Percentiles rank a stretch among this genome's conserved stretches.
phyloP scores from a whole-genome alignment of 176 grass and related monocot genomes.

The Oryza nivara region DNA sequence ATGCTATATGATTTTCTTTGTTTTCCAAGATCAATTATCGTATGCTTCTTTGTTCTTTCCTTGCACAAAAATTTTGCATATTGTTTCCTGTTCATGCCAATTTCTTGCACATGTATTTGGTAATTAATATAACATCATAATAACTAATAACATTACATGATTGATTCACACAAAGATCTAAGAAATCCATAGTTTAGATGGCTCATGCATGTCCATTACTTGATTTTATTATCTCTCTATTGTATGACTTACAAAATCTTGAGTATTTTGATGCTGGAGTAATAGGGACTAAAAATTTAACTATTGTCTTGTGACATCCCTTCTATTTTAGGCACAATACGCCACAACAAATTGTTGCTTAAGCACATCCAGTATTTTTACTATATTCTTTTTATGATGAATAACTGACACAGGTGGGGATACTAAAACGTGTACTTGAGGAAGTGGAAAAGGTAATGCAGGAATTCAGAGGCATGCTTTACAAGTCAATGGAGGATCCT shows the following conservation, averaged over 20 bases:
- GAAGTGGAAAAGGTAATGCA: conserved; percentile 99
- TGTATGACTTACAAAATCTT: conserved; percentile 13
- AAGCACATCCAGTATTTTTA: conserved; percentile 31
- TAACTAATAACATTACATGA: conserved; percentile 16
- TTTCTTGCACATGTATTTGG: background rate
- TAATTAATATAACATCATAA: background rate
- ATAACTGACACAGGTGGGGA: conserved; percentile 78
- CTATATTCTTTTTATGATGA: conserved; percentile 27
- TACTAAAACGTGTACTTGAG: conserved; percentile 96
- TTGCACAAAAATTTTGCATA: background rate
- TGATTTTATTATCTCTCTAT: conserved; percentile 27
- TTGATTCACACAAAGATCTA: conserved; percentile 14
- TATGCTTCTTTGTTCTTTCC: background rate
- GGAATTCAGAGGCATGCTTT: conserved; percentile 97
- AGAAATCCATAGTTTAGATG: conserved; percentile 18
- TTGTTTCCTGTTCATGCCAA: background rate
- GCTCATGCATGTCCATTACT: conserved; percentile 12
- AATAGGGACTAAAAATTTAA: conserved; percentile 11
- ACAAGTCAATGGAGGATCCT: conserved; percentile 99
- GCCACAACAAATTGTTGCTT: conserved; percentile 3
- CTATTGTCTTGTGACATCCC: background rate
- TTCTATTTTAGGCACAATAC: conserved; percentile 16
- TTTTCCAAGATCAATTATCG: background rate
- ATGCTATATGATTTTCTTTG: conserved; percentile 7
- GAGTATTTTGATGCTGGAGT: conserved; percentile 3